Evolutionary conservation across 495 filamentous ascomycete genomes (phyloP).

Genomic region (Gamarada debralockiae): DNA sequence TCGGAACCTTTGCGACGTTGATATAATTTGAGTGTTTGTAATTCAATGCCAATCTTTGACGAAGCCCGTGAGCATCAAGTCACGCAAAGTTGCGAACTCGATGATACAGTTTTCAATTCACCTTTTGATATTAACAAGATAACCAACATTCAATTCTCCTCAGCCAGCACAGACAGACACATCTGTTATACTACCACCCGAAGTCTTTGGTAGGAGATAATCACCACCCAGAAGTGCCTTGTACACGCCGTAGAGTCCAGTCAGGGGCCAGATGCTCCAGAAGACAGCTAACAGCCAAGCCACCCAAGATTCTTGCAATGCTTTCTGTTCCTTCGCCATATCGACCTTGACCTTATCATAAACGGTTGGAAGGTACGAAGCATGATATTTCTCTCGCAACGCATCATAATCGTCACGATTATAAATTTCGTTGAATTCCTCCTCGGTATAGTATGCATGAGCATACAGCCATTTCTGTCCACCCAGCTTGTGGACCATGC

Average conservation of each 20-base stretch:
- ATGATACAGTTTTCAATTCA: too few species aligned
- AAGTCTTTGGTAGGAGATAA: slow-evolving; percentile 6
- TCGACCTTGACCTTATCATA: slow-evolving; percentile 55
- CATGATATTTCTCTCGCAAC: slow-evolving; percentile 48
- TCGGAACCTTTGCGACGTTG: too few species aligned
- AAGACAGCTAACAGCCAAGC: slow-evolving; percentile 13
- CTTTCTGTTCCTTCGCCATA: slow-evolving; percentile 10
- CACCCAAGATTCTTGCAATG: slow-evolving; percentile 5
- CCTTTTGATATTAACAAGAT: too few species aligned
- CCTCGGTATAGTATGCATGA: slow-evolving; percentile 51
- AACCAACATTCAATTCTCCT: too few species aligned
- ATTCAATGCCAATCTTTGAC: too few species aligned
- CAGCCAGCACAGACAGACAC: too few species aligned
- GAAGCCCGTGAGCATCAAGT: too few species aligned
- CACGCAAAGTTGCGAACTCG: too few species aligned
- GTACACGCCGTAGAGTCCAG: slow-evolving; percentile 29
- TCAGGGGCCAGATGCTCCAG: slow-evolving; percentile 31
- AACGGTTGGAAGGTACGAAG: slow-evolving; percentile 45
- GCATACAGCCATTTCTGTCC: slow-evolving; percentile 63
- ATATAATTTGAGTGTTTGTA: too few species aligned
- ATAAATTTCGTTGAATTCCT: slow-evolving; percentile 52
- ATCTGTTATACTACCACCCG: too few species aligned
- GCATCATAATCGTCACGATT: slow-evolving; percentile 43
- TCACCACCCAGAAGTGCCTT: slow-evolving; percentile 27
- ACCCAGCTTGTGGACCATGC: slow-evolving; percentile 55